Conservation (phyloP, 306 rosid species). For the Crotalaria pallida region DNA sequence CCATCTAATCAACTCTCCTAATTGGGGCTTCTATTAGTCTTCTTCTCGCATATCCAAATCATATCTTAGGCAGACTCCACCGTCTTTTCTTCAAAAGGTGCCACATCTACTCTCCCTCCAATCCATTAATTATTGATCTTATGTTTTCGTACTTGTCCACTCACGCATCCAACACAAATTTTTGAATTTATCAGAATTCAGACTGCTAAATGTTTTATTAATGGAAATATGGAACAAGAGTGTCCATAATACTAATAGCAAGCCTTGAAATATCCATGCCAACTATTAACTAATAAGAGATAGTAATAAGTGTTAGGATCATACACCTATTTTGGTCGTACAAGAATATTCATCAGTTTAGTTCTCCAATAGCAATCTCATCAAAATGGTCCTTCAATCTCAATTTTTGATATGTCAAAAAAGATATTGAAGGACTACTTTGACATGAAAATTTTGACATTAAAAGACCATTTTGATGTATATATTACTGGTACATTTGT, state of each 20-base stretch:
- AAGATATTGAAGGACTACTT: neutral
- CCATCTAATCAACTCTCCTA: neutral
- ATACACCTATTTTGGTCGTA: neutral
- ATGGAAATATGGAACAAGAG: conserved; percentile 14
- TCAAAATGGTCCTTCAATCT: neutral
- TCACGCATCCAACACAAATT: neutral
- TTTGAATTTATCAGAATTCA: neutral
- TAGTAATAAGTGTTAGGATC: neutral
- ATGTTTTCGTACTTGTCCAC: neutral
- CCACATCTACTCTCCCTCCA: neutral
- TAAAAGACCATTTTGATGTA: neutral
- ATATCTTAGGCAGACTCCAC: neutral
- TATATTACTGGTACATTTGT: neutral
- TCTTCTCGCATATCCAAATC: too few species aligned
- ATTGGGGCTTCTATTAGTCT: neutral
- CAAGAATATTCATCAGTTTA: neutral
- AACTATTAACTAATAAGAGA: neutral
- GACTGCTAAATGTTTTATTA: neutral
- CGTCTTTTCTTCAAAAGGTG: neutral
- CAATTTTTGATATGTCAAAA: neutral
- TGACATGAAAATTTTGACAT: neutral
- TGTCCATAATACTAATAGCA: neutral
- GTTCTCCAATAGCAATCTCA: neutral
- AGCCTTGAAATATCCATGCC: neutral
- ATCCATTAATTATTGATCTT: neutral